A percentile compares a stretch with the other conserved stretches of the same genome.
Conservation (phyloP, 768 basidiomycete genomes). For the Psilocybe azurescens region DNA sequence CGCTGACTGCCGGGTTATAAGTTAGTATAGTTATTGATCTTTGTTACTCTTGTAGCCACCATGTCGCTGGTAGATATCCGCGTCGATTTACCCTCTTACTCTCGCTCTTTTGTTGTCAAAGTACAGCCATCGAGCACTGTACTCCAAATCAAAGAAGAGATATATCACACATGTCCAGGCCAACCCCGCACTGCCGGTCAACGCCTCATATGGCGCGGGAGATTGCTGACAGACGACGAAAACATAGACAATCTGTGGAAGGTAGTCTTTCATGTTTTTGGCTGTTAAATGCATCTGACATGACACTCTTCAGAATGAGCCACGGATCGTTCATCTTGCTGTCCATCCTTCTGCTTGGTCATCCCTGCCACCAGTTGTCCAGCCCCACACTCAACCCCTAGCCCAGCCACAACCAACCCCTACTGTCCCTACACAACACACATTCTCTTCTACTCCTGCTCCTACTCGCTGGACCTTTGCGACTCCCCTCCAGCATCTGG, state of each 20-base stretch:
- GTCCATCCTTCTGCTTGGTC: conserved; percentile 85
- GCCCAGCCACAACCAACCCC: conserved; percentile 15
- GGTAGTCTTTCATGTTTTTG: conserved; percentile 40
- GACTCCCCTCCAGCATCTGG: background rate
- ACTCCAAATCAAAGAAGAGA: conserved; percentile 70
- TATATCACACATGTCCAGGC: conserved; percentile 63
- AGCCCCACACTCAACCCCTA: conserved; percentile 15
- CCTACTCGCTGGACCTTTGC: background rate
- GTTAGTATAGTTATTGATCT: background rate
- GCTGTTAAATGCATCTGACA: background rate
- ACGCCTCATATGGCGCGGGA: conserved; percentile 77
- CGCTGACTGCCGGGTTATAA: background rate
- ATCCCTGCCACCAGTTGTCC: conserved; percentile 49
- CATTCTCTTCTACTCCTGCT: background rate
- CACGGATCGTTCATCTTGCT: conserved; percentile 72
- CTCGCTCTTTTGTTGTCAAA: conserved; percentile 65
- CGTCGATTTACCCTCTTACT: conserved; percentile 79
- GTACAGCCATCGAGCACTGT: conserved; percentile 56
- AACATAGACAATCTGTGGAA: conserved; percentile 73
- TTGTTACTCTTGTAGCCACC: conserved; percentile 19
- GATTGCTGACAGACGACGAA: conserved; percentile 68
- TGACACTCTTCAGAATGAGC: conserved; percentile 52
- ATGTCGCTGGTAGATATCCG: conserved; percentile 57
- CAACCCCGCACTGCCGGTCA: conserved; percentile 74
- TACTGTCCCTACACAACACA: conserved; percentile 6